phyloP scores from a whole-genome alignment of 202 grass and related monocot genomes.

The Setaria viridis region DNA sequence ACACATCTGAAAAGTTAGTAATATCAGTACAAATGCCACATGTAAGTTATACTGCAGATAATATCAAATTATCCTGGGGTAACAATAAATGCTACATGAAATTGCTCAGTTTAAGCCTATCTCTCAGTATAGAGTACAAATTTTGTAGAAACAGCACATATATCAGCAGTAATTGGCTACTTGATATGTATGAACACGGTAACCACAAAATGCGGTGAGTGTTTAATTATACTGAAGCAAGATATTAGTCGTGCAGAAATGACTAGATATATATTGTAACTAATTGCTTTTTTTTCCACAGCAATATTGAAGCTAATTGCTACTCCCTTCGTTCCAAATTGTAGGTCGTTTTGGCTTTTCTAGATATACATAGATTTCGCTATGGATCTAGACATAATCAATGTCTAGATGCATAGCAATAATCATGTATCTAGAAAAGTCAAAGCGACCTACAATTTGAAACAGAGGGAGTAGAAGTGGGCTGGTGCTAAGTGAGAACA shows the following conservation, averaged over 20 bases:
- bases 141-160: too few relatives aligned
- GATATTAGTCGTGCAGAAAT: not conserved
- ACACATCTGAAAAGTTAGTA: slow-evolving; percentile 74
- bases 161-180: not conserved
- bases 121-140: slow-evolving; percentile 17
- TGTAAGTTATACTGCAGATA: slow-evolving; percentile 27
- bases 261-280: not conserved
- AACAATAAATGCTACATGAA: slow-evolving; percentile 30
- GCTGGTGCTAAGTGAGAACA: slow-evolving; percentile 16
- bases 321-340: too few relatives aligned
- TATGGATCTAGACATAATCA: too few relatives aligned
- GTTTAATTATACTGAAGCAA: not conserved
- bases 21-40: slow-evolving; percentile 35
- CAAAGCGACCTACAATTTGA: too few relatives aligned
- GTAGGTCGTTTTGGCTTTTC: too few relatives aligned
- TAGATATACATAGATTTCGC: too few relatives aligned
- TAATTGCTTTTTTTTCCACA: not conserved
- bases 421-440: too few relatives aligned
- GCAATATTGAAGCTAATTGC: too few relatives aligned
- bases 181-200: slow-evolving; percentile 6
- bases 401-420: too few relatives aligned
- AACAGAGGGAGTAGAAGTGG: not conserved
- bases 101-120: not conserved
- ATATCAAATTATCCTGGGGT: slow-evolving; percentile 23
- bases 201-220: not conserved